Base-by-base conservation (phyloP, 345 rosid genomes). In the Triadica sebifera region DNA sequence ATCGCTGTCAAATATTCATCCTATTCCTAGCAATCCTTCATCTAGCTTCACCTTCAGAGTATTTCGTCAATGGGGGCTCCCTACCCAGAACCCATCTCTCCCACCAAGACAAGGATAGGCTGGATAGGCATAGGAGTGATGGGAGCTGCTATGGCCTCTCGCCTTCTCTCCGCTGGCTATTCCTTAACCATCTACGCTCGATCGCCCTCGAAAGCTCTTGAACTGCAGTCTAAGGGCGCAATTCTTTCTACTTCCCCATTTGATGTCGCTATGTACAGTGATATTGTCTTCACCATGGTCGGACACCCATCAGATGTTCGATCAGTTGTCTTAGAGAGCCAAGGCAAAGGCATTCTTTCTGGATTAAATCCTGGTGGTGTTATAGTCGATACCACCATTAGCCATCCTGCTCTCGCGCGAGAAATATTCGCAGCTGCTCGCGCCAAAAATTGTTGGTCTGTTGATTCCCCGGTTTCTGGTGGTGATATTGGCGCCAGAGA, bases 91-190 rank as follows among this genome's bases (percentile, higher is more conserved):
- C 87, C 88, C 82, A 81, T 88, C 22, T 71, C 51, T 20, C 86
- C 91, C 7, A 34, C 87, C 4, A 72, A 69, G 67, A 89, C 94
- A 37, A 88, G 91, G 50, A 76, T 92, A 52, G 97, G 97, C 39
- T 94, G 96, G 93, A 90, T 90, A 43, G 96, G 96, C 25, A 86
- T 90, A 76, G 97, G 98, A 34, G 83, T 90, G 0, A 92, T 90
- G 96, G 97, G 98, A 38, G 86, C 88, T 0, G 88, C 96, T 24
- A 90, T 90, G 94, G 97, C 90, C n/a, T 72, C 93, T 25, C 96
- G 87, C 79, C 80, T 94, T 73, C 86, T 92, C 74, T 67, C 89
- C 13, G 89, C 92, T 22, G 95, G 96, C 63, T 92, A 89, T 79
- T 69, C 75, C 5, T 72, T 92, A 77, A 80, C 89, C 67, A 16